Percentiles rank a stretch among this genome's conserved stretches.
Conservation (phyloP, 345 rosid species). For the Carallia pectinifolia region DNA sequence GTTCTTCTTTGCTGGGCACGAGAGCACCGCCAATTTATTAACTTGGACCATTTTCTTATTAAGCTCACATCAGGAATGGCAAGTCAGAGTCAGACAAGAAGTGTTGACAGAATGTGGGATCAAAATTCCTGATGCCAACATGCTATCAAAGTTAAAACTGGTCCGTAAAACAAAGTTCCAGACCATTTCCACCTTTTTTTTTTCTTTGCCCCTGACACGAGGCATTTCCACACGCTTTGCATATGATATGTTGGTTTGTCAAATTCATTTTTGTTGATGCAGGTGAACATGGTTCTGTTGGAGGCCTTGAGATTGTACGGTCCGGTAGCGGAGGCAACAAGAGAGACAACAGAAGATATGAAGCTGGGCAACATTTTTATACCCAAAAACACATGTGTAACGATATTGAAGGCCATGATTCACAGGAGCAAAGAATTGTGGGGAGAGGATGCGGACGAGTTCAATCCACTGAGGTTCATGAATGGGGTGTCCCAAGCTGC, state of each 20-base stretch:
- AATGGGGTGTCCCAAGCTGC: constrained; percentile 74
- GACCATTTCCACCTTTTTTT: too few species aligned
- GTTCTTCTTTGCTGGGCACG: constrained; percentile 87
- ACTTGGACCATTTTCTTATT: constrained; percentile 84
- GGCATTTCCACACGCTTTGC: too few species aligned
- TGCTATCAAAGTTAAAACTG: constrained; percentile 12
- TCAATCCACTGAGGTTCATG: constrained; percentile 65
- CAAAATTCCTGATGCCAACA: constrained; percentile 8
- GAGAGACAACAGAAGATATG: constrained; percentile 6
- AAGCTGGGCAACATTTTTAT: constrained; percentile 67
- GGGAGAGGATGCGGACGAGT: constrained; percentile 69
- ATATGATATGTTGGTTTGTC: not conserved
- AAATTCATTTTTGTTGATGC: not conserved
- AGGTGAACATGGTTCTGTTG: constrained; percentile 12
- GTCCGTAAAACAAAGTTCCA: not conserved
- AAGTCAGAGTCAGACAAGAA: constrained; percentile 82
- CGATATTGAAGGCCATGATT: constrained; percentile 63
- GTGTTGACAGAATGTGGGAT: constrained; percentile 67
- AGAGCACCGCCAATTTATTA: constrained; percentile 78
- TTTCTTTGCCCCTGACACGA: too few species aligned
- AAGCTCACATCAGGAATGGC: constrained; percentile 86
- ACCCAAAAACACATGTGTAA: constrained; percentile 60
- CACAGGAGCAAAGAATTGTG: constrained; percentile 72
- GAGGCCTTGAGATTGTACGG: constrained; percentile 10
- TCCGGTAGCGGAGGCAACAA: not conserved